Conservation (phyloP, 768 basidiomycete genomes). For the Collybiopsis luxurians region DNA sequence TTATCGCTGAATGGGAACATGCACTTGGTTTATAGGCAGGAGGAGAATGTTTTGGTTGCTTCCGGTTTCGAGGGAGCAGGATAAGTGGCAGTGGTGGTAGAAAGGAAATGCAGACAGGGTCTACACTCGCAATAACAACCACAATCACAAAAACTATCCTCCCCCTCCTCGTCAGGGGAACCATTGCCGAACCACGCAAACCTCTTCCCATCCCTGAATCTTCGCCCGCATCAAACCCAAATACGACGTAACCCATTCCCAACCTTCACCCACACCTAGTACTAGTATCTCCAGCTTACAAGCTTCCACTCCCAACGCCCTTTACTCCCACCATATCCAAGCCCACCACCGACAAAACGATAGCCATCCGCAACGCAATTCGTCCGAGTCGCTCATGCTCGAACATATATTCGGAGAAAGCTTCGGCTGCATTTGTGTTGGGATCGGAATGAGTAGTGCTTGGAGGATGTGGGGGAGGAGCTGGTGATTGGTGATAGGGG, state of each 20-base stretch:
- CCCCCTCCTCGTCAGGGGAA: no score
- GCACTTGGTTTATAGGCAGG: conserved; percentile 59
- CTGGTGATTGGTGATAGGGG: neutral
- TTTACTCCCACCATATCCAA: neutral
- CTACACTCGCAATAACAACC: no score
- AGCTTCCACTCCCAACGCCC: neutral
- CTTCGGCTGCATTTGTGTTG: conserved; percentile 47
- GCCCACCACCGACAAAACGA: neutral
- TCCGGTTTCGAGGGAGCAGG: conserved; percentile 8
- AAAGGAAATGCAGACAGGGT: no score
- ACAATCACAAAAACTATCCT: no score
- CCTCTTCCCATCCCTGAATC: no score
- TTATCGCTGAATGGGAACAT: conserved; percentile 69
- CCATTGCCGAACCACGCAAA: no score
- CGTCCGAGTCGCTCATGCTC: conserved; percentile 65
- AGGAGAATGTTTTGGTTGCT: conserved; percentile 41
- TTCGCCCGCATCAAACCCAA: no score
- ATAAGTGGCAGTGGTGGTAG: no score
- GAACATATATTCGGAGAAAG: conserved; percentile 57
- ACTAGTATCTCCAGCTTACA: no score
- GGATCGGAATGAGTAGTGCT: conserved; percentile 25
- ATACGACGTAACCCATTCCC: no score
- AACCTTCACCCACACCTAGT: no score
- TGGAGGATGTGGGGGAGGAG: conserved; percentile 19
- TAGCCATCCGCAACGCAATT: conserved; percentile 49